Conservation (phyloP, 352 stramenopile species). For the Pythium insidiosum region DNA sequence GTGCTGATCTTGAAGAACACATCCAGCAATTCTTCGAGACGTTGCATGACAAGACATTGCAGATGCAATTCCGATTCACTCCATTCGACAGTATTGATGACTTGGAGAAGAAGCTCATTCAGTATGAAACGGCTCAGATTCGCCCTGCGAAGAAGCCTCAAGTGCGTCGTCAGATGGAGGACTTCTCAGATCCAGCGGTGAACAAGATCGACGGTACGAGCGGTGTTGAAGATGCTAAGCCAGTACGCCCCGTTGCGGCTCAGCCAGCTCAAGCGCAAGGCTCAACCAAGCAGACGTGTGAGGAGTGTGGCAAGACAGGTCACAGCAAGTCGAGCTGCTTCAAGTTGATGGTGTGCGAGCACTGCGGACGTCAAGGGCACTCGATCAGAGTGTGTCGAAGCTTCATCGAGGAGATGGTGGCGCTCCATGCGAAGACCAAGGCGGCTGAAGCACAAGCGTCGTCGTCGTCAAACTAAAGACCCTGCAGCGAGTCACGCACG, state of each 20-base stretch:
- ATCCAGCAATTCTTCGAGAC: constrained; percentile 13
- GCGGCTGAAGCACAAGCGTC: not conserved
- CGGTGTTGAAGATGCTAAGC: not conserved
- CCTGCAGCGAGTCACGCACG: not conserved
- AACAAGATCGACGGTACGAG: not conserved
- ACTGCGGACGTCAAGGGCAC: not conserved
- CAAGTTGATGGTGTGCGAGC: not conserved
- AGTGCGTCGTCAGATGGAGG: constrained; percentile 1
- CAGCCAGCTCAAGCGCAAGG: not conserved
- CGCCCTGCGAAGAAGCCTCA: not conserved
- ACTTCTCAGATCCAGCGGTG: not conserved
- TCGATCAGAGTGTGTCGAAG: not conserved
- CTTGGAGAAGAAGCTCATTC: constrained; percentile 5
- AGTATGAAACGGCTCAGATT: constrained; percentile 10
- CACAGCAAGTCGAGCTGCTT: constrained; percentile 4
- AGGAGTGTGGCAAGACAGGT: constrained; percentile 2
- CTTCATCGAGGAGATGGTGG: constrained; percentile 3
- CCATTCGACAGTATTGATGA: constrained; percentile 8
- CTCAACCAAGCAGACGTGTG: not conserved
- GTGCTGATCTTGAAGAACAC: constrained; percentile 6
- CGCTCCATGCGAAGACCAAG: not conserved
- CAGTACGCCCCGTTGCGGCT: not conserved
- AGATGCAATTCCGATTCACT: constrained; percentile 7
- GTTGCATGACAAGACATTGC: constrained; percentile 10
- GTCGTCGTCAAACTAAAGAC: constrained; percentile 1